Conservation (phyloP, 805 yeast species). For the Lipomyces yamadae region DNA sequence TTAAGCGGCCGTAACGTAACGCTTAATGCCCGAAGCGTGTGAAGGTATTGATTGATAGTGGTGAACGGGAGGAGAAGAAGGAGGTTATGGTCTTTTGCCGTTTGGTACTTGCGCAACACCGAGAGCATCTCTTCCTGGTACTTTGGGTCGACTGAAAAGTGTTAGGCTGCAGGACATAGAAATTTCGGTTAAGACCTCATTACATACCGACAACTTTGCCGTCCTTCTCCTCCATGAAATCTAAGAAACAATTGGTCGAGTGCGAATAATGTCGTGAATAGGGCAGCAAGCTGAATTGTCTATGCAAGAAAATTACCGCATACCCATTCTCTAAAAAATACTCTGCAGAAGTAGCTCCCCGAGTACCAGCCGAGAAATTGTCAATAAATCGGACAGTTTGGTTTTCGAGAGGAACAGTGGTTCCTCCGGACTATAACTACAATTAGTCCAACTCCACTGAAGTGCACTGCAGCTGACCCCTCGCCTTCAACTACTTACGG, state of each 20-base stretch:
- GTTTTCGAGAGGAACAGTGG: conserved; percentile 96
- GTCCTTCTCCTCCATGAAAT: conserved; percentile 64
- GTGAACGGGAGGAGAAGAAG: conserved; percentile 85
- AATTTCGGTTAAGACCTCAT: background rate
- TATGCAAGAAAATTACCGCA: conserved; percentile 88
- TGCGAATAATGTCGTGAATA: conserved; percentile 87
- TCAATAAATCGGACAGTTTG: conserved; percentile 97
- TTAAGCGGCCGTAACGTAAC: conserved; percentile 61
- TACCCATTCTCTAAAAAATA: conserved; percentile 83
- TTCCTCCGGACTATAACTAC: conserved; percentile 73
- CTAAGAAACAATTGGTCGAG: conserved; percentile 81
- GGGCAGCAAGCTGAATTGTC: conserved; percentile 91
- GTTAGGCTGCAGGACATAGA: conserved; percentile 7
- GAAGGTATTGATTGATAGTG: conserved; percentile 90
- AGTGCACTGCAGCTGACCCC: background rate
- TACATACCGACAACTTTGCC: conserved; percentile 55
- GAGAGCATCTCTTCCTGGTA: conserved; percentile 65
- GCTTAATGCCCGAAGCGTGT: conserved; percentile 74
- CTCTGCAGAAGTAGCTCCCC: conserved; percentile 97
- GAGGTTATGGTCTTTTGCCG: conserved; percentile 56
- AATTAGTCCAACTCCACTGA: background rate
- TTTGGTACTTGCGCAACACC: conserved; percentile 57
- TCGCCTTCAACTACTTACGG: conserved; percentile 45
- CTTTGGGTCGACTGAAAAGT: conserved; percentile 54
- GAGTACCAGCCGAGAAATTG: conserved; percentile 95